Percentiles rank a stretch among this genome's conserved stretches.
Conservation (phyloP, 768 basidiomycete species). For the Pisolithus orientalis region DNA sequence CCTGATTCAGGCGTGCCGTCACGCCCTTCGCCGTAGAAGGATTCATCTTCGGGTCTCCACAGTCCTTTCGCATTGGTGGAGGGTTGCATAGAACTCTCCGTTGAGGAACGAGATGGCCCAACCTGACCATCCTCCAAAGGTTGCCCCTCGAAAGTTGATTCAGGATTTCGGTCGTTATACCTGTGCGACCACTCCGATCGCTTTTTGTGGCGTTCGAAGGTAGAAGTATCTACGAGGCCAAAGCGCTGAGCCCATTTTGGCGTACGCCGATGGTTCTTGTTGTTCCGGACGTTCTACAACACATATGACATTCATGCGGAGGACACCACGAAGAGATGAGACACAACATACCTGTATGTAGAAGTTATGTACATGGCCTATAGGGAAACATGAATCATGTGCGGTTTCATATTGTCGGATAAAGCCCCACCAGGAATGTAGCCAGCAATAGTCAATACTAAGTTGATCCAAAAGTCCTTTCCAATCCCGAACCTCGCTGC, state of each 20-base stretch:
- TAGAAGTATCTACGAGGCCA: conserved; percentile 79
- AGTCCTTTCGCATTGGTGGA: conserved; percentile 41
- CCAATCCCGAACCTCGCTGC: conserved; percentile 91
- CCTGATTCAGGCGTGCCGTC: conserved; percentile 31
- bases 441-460: conserved; percentile 82
- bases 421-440: conserved; percentile 71
- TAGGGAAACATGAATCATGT: conserved; percentile 5
- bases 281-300: conserved; percentile 85
- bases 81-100: conserved; percentile 8
- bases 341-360: conserved; percentile 66
- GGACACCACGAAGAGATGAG: not conserved
- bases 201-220: conserved; percentile 69
- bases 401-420: not conserved
- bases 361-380: conserved; percentile 89
- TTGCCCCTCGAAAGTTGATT: conserved; percentile 64
- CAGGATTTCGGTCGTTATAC: conserved; percentile 74
- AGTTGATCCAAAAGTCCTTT: conserved; percentile 85
- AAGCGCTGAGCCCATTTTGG: conserved; percentile 93
- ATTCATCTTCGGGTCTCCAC: conserved; percentile 74
- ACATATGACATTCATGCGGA: conserved; percentile 1
- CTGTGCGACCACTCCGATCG: conserved; percentile 85
- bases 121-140: conserved; percentile 78
- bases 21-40: conserved; percentile 49
- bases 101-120: conserved; percentile 10
- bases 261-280: conserved; percentile 87